Evolutionary conservation across 192 early-diverging fungal species (phyloP), one percentile per base, ranked within the genome.

Genomic region (Polychytrium aggregatum): DNA sequence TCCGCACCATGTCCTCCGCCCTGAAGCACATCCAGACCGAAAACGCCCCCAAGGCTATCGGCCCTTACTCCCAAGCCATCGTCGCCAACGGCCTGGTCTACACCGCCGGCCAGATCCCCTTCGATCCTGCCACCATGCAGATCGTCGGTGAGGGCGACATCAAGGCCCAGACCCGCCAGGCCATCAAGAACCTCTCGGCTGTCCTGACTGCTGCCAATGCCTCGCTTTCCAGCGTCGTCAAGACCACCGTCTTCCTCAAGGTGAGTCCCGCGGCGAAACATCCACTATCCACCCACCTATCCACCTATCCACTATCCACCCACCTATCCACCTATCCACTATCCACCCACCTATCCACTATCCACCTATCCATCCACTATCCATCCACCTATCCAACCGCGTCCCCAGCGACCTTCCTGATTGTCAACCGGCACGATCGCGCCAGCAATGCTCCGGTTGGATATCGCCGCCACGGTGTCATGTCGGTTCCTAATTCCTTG

Each of bases 221-320:
- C 48, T 65, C 63, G 6, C 74, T 95, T 27, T 73, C 85, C 36
- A 79, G 86, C 49, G 85, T 95, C 14, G 82, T 95, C 63, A 98
- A 98, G 77, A 92, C 91, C 21, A 95, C 92, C 17, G 91, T 94
- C 40, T 98, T 95, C 64, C 56, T 98, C 31, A 86, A 89, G 66
- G 78, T 80, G 38, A 7, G 16, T 48, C 22, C 42, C 14, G 10
- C 14, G 21, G 17, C 21, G 7, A 11, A 41, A 11, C 21, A 48
- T n/a, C n/a, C n/a, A n/a, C n/a, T n/a, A n/a, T n/a, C n/a, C n/a
- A n/a, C n/a, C n/a, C n/a, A n/a, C n/a, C n/a, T n/a, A n/a, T n/a
- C n/a, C n/a, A n/a, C n/a, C n/a, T n/a, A n/a, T n/a, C n/a, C n/a
- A n/a, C n/a, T n/a, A n/a, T n/a, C n/a, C n/a, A n/a, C n/a, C n/a